Percentiles rank a stretch among this genome's conserved stretches.
Conservation (phyloP, 1,139 yeast species). For the Pichia sp. region DNA sequence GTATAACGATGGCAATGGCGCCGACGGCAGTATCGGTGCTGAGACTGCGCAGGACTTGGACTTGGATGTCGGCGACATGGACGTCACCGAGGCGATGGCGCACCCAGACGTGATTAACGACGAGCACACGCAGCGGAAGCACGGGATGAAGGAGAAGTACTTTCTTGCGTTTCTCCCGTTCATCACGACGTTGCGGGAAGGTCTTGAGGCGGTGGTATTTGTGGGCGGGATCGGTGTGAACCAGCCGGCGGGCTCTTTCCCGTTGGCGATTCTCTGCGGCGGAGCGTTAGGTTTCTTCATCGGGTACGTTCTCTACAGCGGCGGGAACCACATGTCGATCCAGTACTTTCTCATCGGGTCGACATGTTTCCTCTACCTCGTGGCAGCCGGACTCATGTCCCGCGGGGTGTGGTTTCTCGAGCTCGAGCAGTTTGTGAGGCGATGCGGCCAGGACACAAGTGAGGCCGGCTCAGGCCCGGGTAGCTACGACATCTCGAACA, state of each 20-base stretch:
- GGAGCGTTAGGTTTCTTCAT: conserved; percentile 59
- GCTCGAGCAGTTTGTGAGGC: conserved; percentile 57
- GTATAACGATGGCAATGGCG: not conserved
- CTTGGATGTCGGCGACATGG: conserved; percentile 13
- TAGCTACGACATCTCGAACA: conserved; percentile 72
- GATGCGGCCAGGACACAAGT: conserved; percentile 80
- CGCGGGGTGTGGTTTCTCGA: conserved; percentile 90
- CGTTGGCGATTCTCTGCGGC: conserved; percentile 75
- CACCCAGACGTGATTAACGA: not conserved
- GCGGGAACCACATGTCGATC: conserved; percentile 73
- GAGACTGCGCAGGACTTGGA: not conserved
- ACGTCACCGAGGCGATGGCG: conserved; percentile 6
- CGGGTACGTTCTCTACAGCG: conserved; percentile 68
- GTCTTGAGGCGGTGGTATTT: conserved; percentile 86
- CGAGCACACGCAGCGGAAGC: conserved; percentile 16
- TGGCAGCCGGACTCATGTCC: conserved; percentile 86
- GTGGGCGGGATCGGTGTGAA: conserved; percentile 86
- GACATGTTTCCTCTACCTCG: conserved; percentile 79
- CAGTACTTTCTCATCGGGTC: conserved; percentile 78
- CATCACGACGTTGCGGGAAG: conserved; percentile 82
- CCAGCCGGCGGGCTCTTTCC: conserved; percentile 73
- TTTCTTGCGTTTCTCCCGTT: conserved; percentile 77
- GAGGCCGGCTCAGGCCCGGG: conserved; percentile 95
- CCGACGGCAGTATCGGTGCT: not conserved
- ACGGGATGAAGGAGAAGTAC: conserved; percentile 52